Evolutionary conservation across 352 stramenopile genomes (phyloP), one percentile per base, ranked within the genome.

Genomic region (Phytopythium chamaehyphon): DNA sequence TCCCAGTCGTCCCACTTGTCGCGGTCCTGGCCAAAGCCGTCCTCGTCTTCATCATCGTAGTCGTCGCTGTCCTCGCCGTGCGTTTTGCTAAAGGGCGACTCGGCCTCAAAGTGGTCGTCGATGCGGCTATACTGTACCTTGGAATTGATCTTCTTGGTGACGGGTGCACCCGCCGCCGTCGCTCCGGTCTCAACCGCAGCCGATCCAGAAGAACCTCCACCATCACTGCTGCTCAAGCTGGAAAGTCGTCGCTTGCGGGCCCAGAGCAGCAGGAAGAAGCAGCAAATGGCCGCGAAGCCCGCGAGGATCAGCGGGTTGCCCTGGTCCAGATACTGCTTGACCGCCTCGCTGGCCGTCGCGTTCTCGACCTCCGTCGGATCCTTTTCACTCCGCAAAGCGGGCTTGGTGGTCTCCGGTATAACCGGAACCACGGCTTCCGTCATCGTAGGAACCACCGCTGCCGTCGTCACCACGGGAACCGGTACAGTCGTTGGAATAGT

Each of bases 1-100:
- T 90, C 80, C 77, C 75, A 88, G 57, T 91, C 77, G 51, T 89
- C 80, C 80, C 80, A 91, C 9, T 74, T 71, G 45, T 78, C 73
- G 10, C 54, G 55, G 36, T 71, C 59, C 44, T 74, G 71, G n/a
- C 62, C 67, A 18, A 78, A 73, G 21, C 54, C 64, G 46, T 77
- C 69, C 28, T 75, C 70, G n/a, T 66, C 57, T 40, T 84, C 73
- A 23, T 69, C 72, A 40, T 83, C 74, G 11, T 77, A 77, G 38
- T 84, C 66, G 36, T 79, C 71, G 51, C 64, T 57, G 49, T 74
- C 64, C 36, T 83, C 73, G 9, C 28, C 28, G 15, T 67, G 60
- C 40, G 61, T 47, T 14, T 23, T 36, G 47, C 58, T 63, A 40
- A 71, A 69, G 12, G 62, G 62, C 33, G 48, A 55, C 38, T 52